These are phyloP conservation scores for Sungouiella thailandica DNA, from an alignment of 805 yeast genomes.

Conservation along the genomic window DNA sequence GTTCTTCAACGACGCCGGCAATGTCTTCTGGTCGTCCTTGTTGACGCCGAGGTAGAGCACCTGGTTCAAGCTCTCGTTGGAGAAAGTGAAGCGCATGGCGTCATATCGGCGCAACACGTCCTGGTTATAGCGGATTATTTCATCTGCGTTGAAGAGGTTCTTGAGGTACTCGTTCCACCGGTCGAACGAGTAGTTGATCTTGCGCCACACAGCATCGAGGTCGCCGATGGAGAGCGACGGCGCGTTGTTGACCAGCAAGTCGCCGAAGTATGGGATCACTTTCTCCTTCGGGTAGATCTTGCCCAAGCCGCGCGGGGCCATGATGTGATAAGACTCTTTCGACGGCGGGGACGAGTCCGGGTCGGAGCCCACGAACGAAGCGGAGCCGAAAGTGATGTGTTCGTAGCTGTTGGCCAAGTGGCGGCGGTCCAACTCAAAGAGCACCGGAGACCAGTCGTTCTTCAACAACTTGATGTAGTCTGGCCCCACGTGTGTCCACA, in stretches of 20 bases:
- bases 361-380: conserved; percentile 6
- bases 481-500: conserved; percentile 72
- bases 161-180: conserved; percentile 77
- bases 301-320: conserved; percentile 88
- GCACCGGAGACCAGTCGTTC: conserved; percentile 89
- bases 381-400: conserved; percentile 12
- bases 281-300: conserved; percentile 65
- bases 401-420: conserved; percentile 38
- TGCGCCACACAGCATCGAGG: conserved; percentile 60
- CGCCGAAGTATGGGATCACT: conserved; percentile 90
- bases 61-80: conserved; percentile 40
- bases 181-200: conserved; percentile 65
- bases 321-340: conserved; percentile 57
- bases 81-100: conserved; percentile 38
- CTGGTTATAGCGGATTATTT: conserved; percentile 35
- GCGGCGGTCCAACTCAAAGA: conserved; percentile 80
- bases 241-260: conserved; percentile 52
- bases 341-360: conserved; percentile 4
- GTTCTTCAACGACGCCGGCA: conserved; percentile 12
- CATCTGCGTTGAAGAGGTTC: conserved; percentile 41
- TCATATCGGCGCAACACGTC: conserved; percentile 37
- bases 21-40: conserved; percentile 22
- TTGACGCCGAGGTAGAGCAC: conserved; percentile 38
- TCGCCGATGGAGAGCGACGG: conserved; percentile 38
- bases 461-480: conserved; percentile 55